phyloP scores from a whole-genome alignment of 2,329 filamentous ascomycete species.

The Exophiala mesophila region DNA sequence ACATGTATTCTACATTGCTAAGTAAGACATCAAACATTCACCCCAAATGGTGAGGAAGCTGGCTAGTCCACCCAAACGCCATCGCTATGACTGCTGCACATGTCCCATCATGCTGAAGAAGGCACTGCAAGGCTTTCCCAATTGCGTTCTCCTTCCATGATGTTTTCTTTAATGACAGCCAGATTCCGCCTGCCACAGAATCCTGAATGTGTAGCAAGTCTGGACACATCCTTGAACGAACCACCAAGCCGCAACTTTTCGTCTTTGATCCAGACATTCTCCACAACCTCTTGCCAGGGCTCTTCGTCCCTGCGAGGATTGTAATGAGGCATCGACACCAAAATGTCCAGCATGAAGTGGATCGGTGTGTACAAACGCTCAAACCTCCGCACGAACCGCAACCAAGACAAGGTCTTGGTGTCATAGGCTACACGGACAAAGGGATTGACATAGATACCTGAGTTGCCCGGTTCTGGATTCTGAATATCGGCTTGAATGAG shows the following conservation, averaged over 20 bases:
- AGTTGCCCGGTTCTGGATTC: slow-evolving; percentile 38
- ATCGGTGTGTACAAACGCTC: slow-evolving; percentile 60
- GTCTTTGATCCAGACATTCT: slow-evolving; percentile 40
- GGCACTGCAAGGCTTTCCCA: slow-evolving; percentile 43
- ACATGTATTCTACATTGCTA: too few relatives aligned
- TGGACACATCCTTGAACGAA: slow-evolving; percentile 36
- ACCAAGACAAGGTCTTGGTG: slow-evolving; percentile 51
- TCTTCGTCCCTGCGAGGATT: slow-evolving; percentile 59
- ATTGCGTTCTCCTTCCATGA: slow-evolving; percentile 40
- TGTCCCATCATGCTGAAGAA: slow-evolving; percentile 1
- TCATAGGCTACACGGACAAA: slow-evolving; percentile 69
- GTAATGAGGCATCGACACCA: slow-evolving; percentile 53
- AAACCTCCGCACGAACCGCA: slow-evolving; percentile 57
- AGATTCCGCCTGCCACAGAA: slow-evolving; percentile 42
- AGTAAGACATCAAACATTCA: too few relatives aligned
- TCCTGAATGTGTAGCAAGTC: slow-evolving; percentile 40
- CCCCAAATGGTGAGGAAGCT: too few relatives aligned
- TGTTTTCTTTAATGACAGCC: slow-evolving; percentile 41
- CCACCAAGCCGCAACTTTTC: slow-evolving; percentile 30
- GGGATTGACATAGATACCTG: slow-evolving; percentile 68
- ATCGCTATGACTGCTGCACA: slow-evolving; percentile 16
- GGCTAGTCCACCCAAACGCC: slow-evolving; percentile 11
- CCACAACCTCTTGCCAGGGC: slow-evolving; percentile 47
- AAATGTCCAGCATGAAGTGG: slow-evolving; percentile 54
- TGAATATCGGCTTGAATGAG: slow-evolving; percentile 50